Evolutionary conservation across 208 protist species (phyloP).

Genomic region (Leishmania aethiopica): DNA sequence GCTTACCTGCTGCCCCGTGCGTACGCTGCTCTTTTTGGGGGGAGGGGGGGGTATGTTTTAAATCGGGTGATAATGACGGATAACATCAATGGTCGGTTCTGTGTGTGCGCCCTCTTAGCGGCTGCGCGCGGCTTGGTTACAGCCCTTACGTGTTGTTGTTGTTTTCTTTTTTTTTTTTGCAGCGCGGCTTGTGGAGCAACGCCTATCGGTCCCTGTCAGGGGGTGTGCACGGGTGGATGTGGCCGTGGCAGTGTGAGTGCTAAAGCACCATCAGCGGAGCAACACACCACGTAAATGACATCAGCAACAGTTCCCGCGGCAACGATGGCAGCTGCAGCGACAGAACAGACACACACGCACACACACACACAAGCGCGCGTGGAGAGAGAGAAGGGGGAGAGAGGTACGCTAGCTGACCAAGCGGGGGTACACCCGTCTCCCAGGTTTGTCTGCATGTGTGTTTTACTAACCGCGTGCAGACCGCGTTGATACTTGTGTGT

Average conservation of each 20-base stretch:
- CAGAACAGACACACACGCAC: too few relatives aligned
- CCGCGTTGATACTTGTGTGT: not conserved
- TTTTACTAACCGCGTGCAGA: not conserved
- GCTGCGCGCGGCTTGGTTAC: not conserved
- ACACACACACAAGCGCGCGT: too few relatives aligned
- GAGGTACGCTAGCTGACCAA: not conserved
- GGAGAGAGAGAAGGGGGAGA: not conserved
- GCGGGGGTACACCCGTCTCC: not conserved
- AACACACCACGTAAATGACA: too few relatives aligned
- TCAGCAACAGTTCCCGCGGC: too few relatives aligned
- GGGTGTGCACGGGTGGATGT: too few relatives aligned
- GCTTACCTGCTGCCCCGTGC: not conserved
- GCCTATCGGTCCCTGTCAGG: too few relatives aligned
- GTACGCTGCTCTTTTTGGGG: not conserved
- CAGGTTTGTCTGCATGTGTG: not conserved
- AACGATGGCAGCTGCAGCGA: too few relatives aligned
- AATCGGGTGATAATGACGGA: constrained; percentile 2
- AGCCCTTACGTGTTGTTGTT: too few relatives aligned
- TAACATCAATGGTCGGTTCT: not conserved
- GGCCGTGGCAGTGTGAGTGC: too few relatives aligned
- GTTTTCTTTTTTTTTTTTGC: too few relatives aligned
- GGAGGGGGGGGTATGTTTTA: not conserved
- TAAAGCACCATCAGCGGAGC: too few relatives aligned
- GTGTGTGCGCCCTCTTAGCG: not conserved
- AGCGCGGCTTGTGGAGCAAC: too few relatives aligned